phyloP scores from a whole-genome alignment of 371 early-diverging fungal species.

The Apophysomyces variabilis region DNA sequence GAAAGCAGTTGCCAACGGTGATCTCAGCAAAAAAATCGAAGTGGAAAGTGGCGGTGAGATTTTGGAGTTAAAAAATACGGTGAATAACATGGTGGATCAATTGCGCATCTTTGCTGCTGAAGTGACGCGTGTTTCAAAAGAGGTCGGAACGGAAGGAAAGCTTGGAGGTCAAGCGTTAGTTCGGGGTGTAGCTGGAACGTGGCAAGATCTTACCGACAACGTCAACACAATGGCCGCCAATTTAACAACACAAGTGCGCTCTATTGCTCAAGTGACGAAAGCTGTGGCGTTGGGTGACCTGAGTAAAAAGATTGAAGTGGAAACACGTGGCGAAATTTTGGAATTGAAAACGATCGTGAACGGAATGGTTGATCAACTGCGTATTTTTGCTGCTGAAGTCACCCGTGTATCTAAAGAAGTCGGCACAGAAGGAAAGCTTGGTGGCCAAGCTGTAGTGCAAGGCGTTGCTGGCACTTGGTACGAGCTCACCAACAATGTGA shows the following conservation, averaged over 20 bases:
- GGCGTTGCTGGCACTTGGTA: conserved; percentile 49
- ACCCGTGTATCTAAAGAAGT: conserved; percentile 20
- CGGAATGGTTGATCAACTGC: conserved; percentile 16
- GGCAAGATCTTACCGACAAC: conserved; percentile 63
- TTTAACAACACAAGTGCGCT: conserved; percentile 22
- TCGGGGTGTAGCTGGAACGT: conserved; percentile 56
- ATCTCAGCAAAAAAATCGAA: conserved; percentile 24
- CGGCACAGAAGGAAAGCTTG: conserved; percentile 38
- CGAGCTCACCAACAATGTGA: conserved; percentile 41
- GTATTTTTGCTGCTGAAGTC: conserved; percentile 18
- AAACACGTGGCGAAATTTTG: conserved; percentile 45
- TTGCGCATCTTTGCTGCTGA: conserved; percentile 16
- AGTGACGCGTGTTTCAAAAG: conserved; percentile 40
- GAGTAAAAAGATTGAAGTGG: conserved; percentile 33
- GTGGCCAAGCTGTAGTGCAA: conserved; percentile 32
- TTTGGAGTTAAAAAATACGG: conserved; percentile 19
- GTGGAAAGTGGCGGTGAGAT: conserved; percentile 25
- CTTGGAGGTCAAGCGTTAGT: conserved; percentile 48
- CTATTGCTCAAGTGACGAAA: conserved; percentile 46
- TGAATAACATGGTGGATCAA: conserved; percentile 16
- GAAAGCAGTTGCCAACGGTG: conserved; percentile 24
- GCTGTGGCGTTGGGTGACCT: conserved; percentile 48
- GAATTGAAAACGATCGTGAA: conserved; percentile 22
- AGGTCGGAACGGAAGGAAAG: conserved; percentile 40
- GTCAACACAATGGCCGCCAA: conserved; percentile 44